Conservation (phyloP, 2,329 filamentous ascomycete genomes). For the Catunica adiposa region DNA sequence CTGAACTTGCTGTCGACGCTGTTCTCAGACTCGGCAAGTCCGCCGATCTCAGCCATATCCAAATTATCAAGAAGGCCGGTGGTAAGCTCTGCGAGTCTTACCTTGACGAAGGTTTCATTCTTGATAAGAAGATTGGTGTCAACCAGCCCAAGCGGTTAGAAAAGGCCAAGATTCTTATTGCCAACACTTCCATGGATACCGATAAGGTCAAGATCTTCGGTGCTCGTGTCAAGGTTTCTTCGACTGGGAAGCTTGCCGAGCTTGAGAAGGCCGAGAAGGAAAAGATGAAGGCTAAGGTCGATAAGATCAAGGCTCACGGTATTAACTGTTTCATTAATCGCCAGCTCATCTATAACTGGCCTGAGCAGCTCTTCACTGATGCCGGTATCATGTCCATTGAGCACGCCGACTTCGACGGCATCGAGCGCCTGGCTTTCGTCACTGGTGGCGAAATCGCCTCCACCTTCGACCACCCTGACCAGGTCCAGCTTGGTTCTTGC, state of each 20-base stretch:
- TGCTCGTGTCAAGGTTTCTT: conserved; percentile 87
- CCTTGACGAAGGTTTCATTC: conserved; percentile 91
- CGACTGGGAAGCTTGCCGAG: conserved; percentile 93
- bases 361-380: conserved; percentile 94
- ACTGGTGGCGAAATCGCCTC: conserved; percentile 95
- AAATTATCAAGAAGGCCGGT: conserved; percentile 98
- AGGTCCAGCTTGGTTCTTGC: conserved; percentile 89
- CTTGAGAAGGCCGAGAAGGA: conserved; percentile 95
- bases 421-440: conserved; percentile 84
- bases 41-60: conserved; percentile 89
- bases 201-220: conserved; percentile 99
- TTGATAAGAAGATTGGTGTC: conserved; percentile 97
- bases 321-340: conserved; percentile 99
- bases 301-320: conserved; percentile 94
- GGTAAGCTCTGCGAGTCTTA: conserved; percentile 97
- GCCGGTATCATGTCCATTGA: conserved; percentile 97
- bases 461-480: conserved; percentile 94
- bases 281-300: conserved; percentile 99
- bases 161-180: conserved; percentile 94
- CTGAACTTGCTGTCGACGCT: conserved; percentile 76
- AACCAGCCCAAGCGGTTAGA: conserved; percentile 96
- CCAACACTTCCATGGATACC: conserved; percentile 98
- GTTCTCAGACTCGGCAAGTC: conserved; percentile 80
- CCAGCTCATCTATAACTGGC: conserved; percentile 99
- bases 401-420: conserved; percentile 96